Base-by-base conservation (phyloP, 148 eudicot species). In the Fagopyrum tataricum region DNA sequence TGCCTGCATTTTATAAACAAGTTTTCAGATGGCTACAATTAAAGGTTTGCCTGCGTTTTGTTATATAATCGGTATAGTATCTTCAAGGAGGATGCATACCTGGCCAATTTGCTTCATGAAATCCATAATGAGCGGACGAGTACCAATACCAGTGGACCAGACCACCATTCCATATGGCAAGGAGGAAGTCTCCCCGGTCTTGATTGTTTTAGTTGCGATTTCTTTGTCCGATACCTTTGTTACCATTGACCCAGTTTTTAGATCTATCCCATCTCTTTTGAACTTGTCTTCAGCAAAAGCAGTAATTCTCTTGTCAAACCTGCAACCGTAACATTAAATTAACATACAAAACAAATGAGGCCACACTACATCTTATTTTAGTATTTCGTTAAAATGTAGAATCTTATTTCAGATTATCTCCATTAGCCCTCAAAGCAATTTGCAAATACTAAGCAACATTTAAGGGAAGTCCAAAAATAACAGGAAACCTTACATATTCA, bases 111-210 rank as follows among this genome's bases (percentile, higher is more conserved):
- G 73, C 73, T 83, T 84, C 93, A 89, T 87, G 55, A 85, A 89
- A 61, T 89, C 88, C 77, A 64, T 77, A 4, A 89, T 66, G 4
- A 89, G 79, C 17, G 90, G 90, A 7, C 93, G 85, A 59, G 90
- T 82, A 55, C 93, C 90, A 62, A 89, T 84, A 2, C 93, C 93
- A 72, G 93, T 89, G 20, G 93, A 89, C 93, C 93, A 89, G 13
- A 89, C 90, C 11, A 85, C 78, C 90, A 89, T 81, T 39, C 93
- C 93, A 68, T 85, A 83, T 2, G 93, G 93, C 18, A 89, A 49
- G 37, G 84, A 74, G 21, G 67, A 31, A 1, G 62, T 72, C 11
- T 80, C 76, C 6, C 90, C 90, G 39, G 77, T 78, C 18, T 73
- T 41, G 18, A 81, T 78, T 12, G 39, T 77, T 72, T 83, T 89